phyloP scores from a whole-genome alignment of 257 asterid genomes.

The Solanum chmielewskii region DNA sequence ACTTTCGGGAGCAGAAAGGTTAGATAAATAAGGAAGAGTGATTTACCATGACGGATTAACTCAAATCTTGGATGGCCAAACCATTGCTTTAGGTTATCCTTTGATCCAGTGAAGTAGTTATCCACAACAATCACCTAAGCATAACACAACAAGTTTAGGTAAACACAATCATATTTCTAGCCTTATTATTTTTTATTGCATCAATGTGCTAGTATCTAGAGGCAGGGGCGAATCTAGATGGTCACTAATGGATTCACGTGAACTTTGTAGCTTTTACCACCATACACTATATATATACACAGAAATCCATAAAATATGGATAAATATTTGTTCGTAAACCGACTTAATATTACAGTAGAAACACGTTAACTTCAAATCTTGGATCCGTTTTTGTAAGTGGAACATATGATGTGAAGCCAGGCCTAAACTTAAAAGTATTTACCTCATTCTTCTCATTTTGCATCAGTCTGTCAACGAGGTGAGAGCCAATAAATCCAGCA shows the following conservation, averaged over 20 bases:
- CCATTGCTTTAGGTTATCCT: conserved; percentile 89
- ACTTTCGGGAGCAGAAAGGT: not conserved
- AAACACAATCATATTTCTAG: not conserved
- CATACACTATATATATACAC: not conserved
- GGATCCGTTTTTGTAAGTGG: not conserved
- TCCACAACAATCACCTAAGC: conserved; percentile 82
- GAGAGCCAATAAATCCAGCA: conserved; percentile 99
- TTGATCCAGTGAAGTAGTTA: conserved; percentile 94
- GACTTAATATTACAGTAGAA: not conserved
- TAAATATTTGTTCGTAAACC: not conserved
- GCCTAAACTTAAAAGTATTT: not conserved
- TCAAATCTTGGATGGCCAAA: conserved; percentile 96
- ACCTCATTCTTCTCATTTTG: conserved; percentile 96
- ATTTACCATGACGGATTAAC: conserved; percentile 89
- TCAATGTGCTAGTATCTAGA: not conserved
- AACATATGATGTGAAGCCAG: not conserved
- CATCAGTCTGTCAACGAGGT: conserved; percentile 91
- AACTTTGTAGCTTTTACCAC: not conserved
- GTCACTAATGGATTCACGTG: not conserved
- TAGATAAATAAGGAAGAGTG: not conserved
- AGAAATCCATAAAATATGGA: not conserved
- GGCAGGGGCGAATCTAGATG: not conserved
- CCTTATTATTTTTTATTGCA: not conserved
- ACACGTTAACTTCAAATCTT: not conserved
- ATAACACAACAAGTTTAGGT: not conserved